A percentile compares a stretch with the other conserved stretches of the same genome.
Evolutionary conservation across 257 asterid species (phyloP).

Genomic region (Ehretia macrophylla): DNA sequence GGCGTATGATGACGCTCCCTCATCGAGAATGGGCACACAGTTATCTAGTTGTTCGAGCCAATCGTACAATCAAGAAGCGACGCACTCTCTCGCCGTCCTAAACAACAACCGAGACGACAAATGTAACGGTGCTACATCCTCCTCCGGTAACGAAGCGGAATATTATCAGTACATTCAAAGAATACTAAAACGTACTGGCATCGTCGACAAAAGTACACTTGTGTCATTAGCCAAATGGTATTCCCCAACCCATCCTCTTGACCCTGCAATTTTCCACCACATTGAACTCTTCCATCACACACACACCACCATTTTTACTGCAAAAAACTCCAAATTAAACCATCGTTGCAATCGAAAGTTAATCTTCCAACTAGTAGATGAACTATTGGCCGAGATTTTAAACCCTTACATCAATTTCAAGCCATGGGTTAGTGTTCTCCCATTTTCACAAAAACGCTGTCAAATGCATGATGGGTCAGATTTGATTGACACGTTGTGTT

Average conservation of each 20-base stretch:
- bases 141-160: conserved; percentile 29
- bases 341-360: conserved; percentile 59
- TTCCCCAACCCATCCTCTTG: conserved; percentile 59
- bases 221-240: conserved; percentile 50
- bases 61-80: conserved; percentile 45
- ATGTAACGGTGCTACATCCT: conserved; percentile 28
- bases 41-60: conserved; percentile 58
- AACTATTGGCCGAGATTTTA: conserved; percentile 45
- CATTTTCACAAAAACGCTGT: background rate
- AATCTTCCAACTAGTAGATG: conserved; percentile 65
- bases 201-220: conserved; percentile 30
- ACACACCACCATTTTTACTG: conserved; percentile 9
- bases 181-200: conserved; percentile 61
- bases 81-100: too few relatives aligned
- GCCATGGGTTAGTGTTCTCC: conserved; percentile 4
- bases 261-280: conserved; percentile 73
- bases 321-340: conserved; percentile 16
- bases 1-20: conserved; percentile 37
- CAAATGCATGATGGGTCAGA: conserved; percentile 12
- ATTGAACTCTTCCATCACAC: conserved; percentile 60
- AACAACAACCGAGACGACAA: conserved; percentile 18
- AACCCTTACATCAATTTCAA: conserved; percentile 22
- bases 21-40: conserved; percentile 61
- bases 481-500: conserved; percentile 39
- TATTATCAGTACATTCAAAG: conserved; percentile 44